Percentiles rank a stretch among this genome's conserved stretches.
Conservation (phyloP, 805 yeast species). For the Ogataea kodamae region DNA sequence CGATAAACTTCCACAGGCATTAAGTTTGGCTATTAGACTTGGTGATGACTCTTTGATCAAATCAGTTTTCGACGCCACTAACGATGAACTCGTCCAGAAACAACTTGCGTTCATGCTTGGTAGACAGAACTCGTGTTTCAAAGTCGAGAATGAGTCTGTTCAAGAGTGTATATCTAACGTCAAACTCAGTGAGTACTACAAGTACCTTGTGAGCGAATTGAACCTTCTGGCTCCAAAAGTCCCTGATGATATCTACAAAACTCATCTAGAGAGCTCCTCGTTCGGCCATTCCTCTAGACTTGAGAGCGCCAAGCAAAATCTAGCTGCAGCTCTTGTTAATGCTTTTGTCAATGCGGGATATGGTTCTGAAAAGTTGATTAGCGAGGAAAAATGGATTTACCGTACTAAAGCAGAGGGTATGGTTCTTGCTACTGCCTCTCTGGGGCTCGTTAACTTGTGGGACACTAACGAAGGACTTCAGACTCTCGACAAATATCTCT, state of each 20-base stretch:
- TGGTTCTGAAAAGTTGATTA: slow-evolving; percentile 77
- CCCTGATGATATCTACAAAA: slow-evolving; percentile 92
- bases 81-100: slow-evolving; percentile 70
- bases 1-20: slow-evolving; percentile 82
- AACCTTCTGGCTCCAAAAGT: slow-evolving; percentile 85
- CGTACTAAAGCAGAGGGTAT: slow-evolving; percentile 90
- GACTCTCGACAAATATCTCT: slow-evolving; percentile 80
- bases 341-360: slow-evolving; percentile 89
- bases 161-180: slow-evolving; percentile 83
- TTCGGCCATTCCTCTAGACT: slow-evolving; percentile 55
- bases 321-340: slow-evolving; percentile 93
- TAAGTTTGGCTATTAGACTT: slow-evolving; percentile 82
- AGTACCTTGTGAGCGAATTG: slow-evolving; percentile 79
- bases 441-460: slow-evolving; percentile 92
- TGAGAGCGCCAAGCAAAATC: slow-evolving; percentile 91
- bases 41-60: slow-evolving; percentile 77
- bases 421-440: slow-evolving; percentile 86
- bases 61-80: slow-evolving; percentile 77
- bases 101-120: slow-evolving; percentile 90
- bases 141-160: slow-evolving; percentile 64
- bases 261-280: slow-evolving; percentile 70
- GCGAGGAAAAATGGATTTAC: slow-evolving; percentile 78
- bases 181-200: slow-evolving; percentile 72
- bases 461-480: slow-evolving; percentile 85
- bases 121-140: slow-evolving; percentile 79